Base-by-base conservation (phyloP, 495 filamentous ascomycete genomes). In the Lasiosphaeria ovina region DNA sequence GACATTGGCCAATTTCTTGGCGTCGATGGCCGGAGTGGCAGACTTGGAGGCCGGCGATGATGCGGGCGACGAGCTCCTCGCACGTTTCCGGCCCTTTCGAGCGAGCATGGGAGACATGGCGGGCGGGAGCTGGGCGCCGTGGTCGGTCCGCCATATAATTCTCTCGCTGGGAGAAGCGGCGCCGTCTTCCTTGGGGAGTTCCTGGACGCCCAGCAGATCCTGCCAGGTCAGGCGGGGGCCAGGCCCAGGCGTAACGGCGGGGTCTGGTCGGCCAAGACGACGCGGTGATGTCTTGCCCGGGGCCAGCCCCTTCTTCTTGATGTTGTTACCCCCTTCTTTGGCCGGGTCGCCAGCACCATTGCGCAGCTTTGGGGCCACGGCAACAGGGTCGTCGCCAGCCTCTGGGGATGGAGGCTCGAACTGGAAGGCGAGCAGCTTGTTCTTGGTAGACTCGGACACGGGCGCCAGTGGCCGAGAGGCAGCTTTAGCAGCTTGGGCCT, bases 1-100 rank as follows among this genome's bases (percentile, higher is more conserved):
- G 2, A 81, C 73, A n/a, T 78, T 71, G 42, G 83, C 80, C 24
- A 87, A 67, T 36, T 76, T 77, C 58, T 84, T 79, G 45, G 85
- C 34, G 73, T 77, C 74, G 40, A 75, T 62, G 9, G 66, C 55
- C 1, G 75, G 71, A 0, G 74, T 69, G 31, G 56, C 54, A 5
- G 66, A 51, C 32, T 68, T 66, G 35, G 73, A 66, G 0, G 69
- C 65, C 4, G 92, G 88, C 8, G 90, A 90, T 14, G 87, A 87
- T n/a, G 79, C 76, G 0, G 91, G 89, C 9, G 93, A 93, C 7
- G 92, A 94, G 72, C 89, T 93, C 68, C 87, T 81, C 4, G 89
- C 87, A 54, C 92, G 82, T 72, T 96, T 96, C 61, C 77, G 79
- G 66, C 83, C 74, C 50, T 77, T 78, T 65, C 82, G 74, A 55